Percentiles rank a stretch among this genome's conserved stretches.
Evolutionary conservation across 352 stramenopile species (phyloP).

Genomic region (Phytophthora boehmeriae): DNA sequence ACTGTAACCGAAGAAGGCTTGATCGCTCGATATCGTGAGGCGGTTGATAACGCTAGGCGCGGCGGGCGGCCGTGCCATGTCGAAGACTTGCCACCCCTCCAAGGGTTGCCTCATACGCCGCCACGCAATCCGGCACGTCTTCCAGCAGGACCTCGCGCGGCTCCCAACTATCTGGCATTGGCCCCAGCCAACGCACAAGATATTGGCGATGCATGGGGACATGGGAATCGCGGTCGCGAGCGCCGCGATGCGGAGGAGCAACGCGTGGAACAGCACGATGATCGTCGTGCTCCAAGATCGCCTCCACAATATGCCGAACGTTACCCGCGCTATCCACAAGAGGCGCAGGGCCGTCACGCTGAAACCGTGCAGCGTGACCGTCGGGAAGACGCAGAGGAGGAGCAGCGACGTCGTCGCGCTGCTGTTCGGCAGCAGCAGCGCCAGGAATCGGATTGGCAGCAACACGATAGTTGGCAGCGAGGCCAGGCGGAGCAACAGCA

Average conservation of each 20-base stretch:
- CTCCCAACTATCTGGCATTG: constrained; percentile 4
- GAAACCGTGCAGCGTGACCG: constrained; percentile 1
- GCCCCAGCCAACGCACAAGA: constrained; percentile 4
- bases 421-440: too few species aligned
- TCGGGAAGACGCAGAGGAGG: too few species aligned
- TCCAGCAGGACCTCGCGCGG: neutral
- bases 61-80: neutral
- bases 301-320: constrained; percentile 5
- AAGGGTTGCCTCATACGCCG: constrained; percentile 15
- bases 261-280: neutral
- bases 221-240: neutral
- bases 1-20: neutral
- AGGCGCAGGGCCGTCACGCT: neutral
- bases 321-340: neutral
- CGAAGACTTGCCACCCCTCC: too few species aligned
- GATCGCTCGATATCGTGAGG: neutral
- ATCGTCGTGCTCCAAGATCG: constrained; percentile 1
- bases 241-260: neutral
- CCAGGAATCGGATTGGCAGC: too few species aligned
- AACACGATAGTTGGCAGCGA: too few species aligned
- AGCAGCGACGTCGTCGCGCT: too few species aligned
- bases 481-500: too few species aligned
- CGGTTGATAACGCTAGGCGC: constrained; percentile 3
- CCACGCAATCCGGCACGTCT: constrained; percentile 11
- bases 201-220: neutral